Conservation (phyloP, 441 rosid species). For the Jatropha multifida region DNA sequence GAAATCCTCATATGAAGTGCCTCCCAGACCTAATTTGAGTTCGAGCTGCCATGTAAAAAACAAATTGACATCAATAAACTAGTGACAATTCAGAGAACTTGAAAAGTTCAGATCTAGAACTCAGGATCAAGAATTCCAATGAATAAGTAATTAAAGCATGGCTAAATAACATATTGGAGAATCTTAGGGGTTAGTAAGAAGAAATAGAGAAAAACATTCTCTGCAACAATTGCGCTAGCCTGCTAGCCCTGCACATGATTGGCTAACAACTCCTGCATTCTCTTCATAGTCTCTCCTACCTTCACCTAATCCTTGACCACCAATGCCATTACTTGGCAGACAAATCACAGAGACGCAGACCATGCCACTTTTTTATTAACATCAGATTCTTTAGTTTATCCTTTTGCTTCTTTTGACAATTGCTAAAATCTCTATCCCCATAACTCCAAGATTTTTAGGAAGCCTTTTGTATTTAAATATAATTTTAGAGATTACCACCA, state of each 20-base stretch:
- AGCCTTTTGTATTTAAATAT: neutral
- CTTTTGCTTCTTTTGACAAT: neutral
- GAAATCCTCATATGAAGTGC: conserved; percentile 94
- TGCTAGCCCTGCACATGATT: neutral
- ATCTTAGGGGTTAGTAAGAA: neutral
- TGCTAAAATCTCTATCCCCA: neutral
- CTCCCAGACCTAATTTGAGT: conserved; percentile 82
- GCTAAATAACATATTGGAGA: neutral
- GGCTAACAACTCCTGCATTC: neutral
- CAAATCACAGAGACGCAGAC: neutral
- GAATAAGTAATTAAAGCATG: neutral
- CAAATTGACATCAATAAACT: neutral
- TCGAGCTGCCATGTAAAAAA: conserved; percentile 62
- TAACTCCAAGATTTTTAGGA: neutral
- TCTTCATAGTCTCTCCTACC: neutral
- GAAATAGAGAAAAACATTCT: neutral
- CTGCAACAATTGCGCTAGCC: neutral
- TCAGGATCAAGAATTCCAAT: too few species aligned
- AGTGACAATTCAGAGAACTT: neutral
- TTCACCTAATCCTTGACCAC: neutral
- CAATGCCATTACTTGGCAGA: neutral
- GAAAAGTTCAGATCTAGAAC: neutral
- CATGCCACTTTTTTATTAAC: neutral
- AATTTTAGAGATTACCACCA: neutral
- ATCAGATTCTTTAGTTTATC: neutral